These are phyloP conservation scores for Alternaria tenuissima DNA, from an alignment of 2,329 filamentous ascomycete species.

Conservation along the genomic window DNA sequence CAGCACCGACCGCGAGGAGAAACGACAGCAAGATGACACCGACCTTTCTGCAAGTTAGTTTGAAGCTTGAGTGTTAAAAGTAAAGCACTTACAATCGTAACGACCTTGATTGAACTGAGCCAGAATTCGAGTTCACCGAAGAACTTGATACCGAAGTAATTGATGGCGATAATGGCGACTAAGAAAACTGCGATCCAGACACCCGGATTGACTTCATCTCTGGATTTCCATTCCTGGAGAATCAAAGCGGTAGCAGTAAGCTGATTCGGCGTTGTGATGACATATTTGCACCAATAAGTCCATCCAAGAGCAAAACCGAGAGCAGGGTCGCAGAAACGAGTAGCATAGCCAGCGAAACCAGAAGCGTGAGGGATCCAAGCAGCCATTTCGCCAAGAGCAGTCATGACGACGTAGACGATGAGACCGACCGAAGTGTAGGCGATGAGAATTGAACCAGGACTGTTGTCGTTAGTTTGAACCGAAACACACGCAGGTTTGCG, in stretches of 20 bases:
- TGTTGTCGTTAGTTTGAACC: constrained; percentile 33
- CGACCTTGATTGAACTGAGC: constrained; percentile 57
- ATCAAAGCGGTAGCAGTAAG: constrained; percentile 81
- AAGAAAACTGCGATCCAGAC: constrained; percentile 75
- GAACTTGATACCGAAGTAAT: constrained; percentile 66
- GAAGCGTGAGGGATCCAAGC: constrained; percentile 79
- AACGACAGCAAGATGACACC: constrained; percentile 57
- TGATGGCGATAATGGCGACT: constrained; percentile 54
- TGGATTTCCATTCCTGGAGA: constrained; percentile 77
- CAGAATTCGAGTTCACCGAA: constrained; percentile 61
- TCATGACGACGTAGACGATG: constrained; percentile 83
- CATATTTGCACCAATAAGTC: constrained; percentile 73
- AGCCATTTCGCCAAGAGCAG: constrained; percentile 83
- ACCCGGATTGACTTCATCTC: constrained; percentile 74
- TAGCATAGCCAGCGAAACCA: constrained; percentile 83
- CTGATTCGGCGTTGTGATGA: constrained; percentile 86
- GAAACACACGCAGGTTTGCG: neutral
- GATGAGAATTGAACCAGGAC: constrained; percentile 74
- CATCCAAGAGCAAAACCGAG: constrained; percentile 76
- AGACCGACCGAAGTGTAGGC: constrained; percentile 74
- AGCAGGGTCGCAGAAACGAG: constrained; percentile 80
- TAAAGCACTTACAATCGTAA: constrained; percentile 47
- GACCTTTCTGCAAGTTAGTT: constrained; percentile 25
- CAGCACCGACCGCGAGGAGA: constrained; percentile 55
- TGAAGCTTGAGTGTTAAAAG: neutral